Evolutionary conservation across 768 basidiomycete genomes (phyloP).

Genomic region (Lactarius quietus): DNA sequence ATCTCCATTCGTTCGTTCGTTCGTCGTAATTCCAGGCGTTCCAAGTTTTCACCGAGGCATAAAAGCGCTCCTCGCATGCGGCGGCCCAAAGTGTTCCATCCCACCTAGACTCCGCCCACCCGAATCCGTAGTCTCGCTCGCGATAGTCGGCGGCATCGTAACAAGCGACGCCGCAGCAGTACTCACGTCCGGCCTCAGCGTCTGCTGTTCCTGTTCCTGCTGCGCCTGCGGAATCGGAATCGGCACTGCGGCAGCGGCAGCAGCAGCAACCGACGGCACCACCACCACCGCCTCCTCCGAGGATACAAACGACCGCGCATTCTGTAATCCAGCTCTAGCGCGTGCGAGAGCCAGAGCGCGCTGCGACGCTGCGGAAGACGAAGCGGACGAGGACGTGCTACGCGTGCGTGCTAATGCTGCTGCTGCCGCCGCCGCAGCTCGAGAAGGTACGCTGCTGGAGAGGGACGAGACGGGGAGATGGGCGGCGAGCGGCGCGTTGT

Average conservation of each 20-base stretch:
- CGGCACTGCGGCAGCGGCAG: background rate
- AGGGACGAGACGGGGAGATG: background rate
- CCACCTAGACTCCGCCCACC: conserved; percentile 50
- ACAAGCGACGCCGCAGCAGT: conserved; percentile 68
- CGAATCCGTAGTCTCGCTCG: conserved; percentile 48
- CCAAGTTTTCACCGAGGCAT: background rate
- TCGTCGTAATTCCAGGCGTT: too few relatives aligned
- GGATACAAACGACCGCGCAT: conserved; percentile 6
- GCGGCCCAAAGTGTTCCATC: conserved; percentile 33
- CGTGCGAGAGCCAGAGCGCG: conserved; percentile 14
- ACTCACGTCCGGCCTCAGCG: conserved; percentile 59
- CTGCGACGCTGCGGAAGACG: conserved; percentile 22
- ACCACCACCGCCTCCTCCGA: conserved; percentile 21
- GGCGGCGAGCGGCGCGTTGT: conserved; percentile 1
- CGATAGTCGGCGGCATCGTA: conserved; percentile 58
- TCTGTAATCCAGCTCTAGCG: conserved; percentile 14
- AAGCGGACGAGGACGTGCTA: background rate
- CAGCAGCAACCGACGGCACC: too few relatives aligned
- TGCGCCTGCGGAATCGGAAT: background rate
- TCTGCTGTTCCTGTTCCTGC: conserved; percentile 31
- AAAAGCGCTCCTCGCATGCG: background rate
- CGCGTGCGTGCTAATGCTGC: background rate
- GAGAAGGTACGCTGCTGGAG: background rate
- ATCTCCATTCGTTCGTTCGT: too few relatives aligned
- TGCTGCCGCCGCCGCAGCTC: background rate